phyloP scores from a whole-genome alignment of 345 rosid species.

The Citrus cavaleriei region DNA sequence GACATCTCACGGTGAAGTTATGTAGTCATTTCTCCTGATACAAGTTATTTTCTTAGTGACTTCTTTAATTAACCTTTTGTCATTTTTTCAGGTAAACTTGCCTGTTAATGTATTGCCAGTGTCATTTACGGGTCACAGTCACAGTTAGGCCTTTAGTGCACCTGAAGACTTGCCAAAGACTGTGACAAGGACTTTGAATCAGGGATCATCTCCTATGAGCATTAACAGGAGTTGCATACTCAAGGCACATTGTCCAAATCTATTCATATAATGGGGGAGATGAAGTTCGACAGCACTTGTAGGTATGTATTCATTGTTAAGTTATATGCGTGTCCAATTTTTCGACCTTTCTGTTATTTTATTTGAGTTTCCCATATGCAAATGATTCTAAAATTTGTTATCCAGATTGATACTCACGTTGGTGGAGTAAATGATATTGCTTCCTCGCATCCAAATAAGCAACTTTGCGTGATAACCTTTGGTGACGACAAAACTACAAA shows the following conservation, averaged over 20 bases:
- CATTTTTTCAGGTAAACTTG: constrained; percentile 57
- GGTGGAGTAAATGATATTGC: too few relatives aligned
- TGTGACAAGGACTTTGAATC: constrained; percentile 69
- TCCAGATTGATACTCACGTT: too few relatives aligned
- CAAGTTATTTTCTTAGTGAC: not conserved
- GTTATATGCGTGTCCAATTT: too few relatives aligned
- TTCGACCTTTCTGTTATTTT: too few relatives aligned
- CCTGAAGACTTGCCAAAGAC: constrained; percentile 84
- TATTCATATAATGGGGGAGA: constrained; percentile 28
- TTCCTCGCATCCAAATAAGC: too few relatives aligned
- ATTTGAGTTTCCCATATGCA: too few relatives aligned
- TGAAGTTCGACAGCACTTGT: too few relatives aligned
- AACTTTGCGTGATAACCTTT: too few relatives aligned
- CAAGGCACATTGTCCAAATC: constrained; percentile 86
- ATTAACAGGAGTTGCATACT: constrained; percentile 87
- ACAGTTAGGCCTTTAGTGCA: constrained; percentile 65
- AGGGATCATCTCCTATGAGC: constrained; percentile 94
- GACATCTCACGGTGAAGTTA: not conserved
- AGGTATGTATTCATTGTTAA: too few relatives aligned
- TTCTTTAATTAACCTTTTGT: constrained; percentile 1
- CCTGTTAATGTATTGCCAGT: constrained; percentile 80
- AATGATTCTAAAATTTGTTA: too few relatives aligned
- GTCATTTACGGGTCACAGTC: constrained; percentile 82
- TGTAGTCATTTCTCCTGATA: not conserved
- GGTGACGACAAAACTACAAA: too few relatives aligned